Evolutionary conservation across 1,284 basidiomycete genomes (phyloP).

Genomic region (Lignosus rhinocerotis): DNA sequence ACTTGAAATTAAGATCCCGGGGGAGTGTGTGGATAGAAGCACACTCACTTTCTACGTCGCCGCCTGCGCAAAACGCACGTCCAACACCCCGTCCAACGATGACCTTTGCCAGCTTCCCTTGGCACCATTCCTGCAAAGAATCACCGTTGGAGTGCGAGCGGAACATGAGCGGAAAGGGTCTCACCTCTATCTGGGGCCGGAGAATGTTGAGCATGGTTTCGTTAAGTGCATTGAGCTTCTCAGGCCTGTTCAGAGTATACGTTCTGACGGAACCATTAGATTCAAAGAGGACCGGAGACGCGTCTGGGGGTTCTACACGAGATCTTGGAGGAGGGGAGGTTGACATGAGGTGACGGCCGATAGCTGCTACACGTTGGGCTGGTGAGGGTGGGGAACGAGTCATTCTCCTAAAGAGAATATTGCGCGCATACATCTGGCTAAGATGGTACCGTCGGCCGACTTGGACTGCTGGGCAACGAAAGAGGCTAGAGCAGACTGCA

Average conservation of each 20-base stretch:
- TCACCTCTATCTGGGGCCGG: slow-evolving; percentile 72
- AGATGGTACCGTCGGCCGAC: not conserved
- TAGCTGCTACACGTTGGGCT: slow-evolving; percentile 52
- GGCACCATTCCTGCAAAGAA: slow-evolving; percentile 71
- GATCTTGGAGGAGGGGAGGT: slow-evolving; percentile 28
- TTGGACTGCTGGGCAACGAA: no score
- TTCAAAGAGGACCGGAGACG: slow-evolving; percentile 71
- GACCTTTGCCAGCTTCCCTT: slow-evolving; percentile 71
- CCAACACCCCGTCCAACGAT: slow-evolving; percentile 81
- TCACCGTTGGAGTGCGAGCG: not conserved
- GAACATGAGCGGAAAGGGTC: slow-evolving; percentile 19
- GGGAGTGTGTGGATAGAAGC: slow-evolving; percentile 7
- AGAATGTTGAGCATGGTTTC: slow-evolving; percentile 80
- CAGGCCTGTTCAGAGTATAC: slow-evolving; percentile 81
- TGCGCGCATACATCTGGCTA: slow-evolving; percentile 22
- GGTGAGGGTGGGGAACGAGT: slow-evolving; percentile 39
- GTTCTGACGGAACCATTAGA: slow-evolving; percentile 63
- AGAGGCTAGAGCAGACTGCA: no score
- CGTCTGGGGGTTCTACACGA: slow-evolving; percentile 16
- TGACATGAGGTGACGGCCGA: slow-evolving; percentile 65
- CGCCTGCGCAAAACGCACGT: slow-evolving; percentile 91
- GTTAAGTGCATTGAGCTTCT: slow-evolving; percentile 88
- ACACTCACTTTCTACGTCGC: slow-evolving; percentile 83
- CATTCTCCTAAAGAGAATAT: slow-evolving; percentile 43
- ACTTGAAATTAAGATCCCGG: slow-evolving; percentile 2